A percentile compares a stretch with the other conserved stretches of the same genome.
Conservation (phyloP, 768 basidiomycete genomes). For the Lentinula raphanica region DNA sequence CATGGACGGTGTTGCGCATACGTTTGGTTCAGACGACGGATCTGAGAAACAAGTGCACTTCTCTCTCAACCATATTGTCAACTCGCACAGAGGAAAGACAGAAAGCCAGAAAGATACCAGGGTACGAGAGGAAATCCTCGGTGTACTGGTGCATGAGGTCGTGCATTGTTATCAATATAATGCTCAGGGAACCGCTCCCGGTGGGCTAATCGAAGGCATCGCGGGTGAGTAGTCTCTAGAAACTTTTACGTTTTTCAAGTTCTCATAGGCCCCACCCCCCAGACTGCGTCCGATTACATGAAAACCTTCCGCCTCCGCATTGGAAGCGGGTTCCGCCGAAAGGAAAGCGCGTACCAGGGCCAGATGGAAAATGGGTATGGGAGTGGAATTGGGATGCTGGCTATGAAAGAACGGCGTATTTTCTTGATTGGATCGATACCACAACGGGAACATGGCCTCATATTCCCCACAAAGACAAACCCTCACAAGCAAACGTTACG, state of each 20-base stretch:
- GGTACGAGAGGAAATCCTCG: constrained; percentile 57
- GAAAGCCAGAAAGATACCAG: constrained; percentile 44
- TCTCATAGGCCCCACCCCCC: neutral
- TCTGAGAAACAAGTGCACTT: constrained; percentile 71
- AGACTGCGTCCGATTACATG: constrained; percentile 71
- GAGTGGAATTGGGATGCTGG: constrained; percentile 65
- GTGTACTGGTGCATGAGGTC: constrained; percentile 70
- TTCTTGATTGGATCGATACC: constrained; percentile 57
- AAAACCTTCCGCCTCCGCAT: constrained; percentile 60
- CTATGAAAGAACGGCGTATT: constrained; percentile 70
- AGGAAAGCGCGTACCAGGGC: constrained; percentile 1
- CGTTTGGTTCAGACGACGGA: constrained; percentile 38
- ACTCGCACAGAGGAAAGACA: constrained; percentile 32
- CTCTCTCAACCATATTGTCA: constrained; percentile 58
- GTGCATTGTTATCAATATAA: constrained; percentile 78
- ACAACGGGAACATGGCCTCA: neutral
- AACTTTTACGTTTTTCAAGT: neutral
- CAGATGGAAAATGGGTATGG: constrained; percentile 14
- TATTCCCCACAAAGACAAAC: neutral
- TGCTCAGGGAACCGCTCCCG: constrained; percentile 53
- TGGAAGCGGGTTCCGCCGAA: constrained; percentile 42
- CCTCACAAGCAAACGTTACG: neutral
- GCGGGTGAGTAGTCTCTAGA: constrained; percentile 49
- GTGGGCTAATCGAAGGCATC: constrained; percentile 74
- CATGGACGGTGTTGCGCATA: constrained; percentile 70